Conservation (phyloP, 106 monocot species). For the Dendrobium huoshanense region DNA sequence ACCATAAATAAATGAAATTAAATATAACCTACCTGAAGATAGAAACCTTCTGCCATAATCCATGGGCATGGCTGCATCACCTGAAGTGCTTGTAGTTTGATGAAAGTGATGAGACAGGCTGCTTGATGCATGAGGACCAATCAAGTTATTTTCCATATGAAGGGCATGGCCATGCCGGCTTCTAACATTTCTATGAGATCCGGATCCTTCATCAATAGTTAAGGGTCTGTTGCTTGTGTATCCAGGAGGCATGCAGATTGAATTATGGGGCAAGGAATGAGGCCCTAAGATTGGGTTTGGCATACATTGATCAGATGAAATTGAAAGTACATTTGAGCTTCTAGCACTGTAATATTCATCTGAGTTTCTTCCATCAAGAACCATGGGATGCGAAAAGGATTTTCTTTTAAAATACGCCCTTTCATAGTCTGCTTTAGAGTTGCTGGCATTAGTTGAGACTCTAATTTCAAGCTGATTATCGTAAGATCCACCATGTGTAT, state of each 20-base stretch:
- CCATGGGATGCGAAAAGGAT: conserved; percentile 8
- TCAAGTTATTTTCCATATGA: conserved; percentile 16
- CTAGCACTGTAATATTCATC: conserved; percentile 22
- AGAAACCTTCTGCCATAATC: not conserved
- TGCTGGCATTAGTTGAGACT: not conserved
- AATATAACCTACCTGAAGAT: conserved; percentile 15
- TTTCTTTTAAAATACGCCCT: conserved; percentile 42
- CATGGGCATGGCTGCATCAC: conserved; percentile 8
- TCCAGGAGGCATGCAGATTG: conserved; percentile 1
- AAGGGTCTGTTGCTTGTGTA: conserved; percentile 9
- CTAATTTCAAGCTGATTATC: not conserved
- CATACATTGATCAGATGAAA: conserved; percentile 15
- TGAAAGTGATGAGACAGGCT: conserved; percentile 17
- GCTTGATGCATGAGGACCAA: conserved; percentile 11
- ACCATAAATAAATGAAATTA: not conserved
- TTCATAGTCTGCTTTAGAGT: conserved; percentile 10
- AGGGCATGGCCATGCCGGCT: conserved; percentile 19
- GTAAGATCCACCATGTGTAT: conserved; percentile 8
- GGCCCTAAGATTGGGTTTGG: conserved; percentile 14
- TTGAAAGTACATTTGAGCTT: conserved; percentile 29
- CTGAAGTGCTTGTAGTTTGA: conserved; percentile 11
- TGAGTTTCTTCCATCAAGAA: conserved; percentile 9
- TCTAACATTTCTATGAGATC: conserved; percentile 62
- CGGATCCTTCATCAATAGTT: conserved; percentile 30
- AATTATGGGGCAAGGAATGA: conserved; percentile 16